Conservation (phyloP, 768 basidiomycete genomes). For the Phlebiopsis flavidoalba region DNA sequence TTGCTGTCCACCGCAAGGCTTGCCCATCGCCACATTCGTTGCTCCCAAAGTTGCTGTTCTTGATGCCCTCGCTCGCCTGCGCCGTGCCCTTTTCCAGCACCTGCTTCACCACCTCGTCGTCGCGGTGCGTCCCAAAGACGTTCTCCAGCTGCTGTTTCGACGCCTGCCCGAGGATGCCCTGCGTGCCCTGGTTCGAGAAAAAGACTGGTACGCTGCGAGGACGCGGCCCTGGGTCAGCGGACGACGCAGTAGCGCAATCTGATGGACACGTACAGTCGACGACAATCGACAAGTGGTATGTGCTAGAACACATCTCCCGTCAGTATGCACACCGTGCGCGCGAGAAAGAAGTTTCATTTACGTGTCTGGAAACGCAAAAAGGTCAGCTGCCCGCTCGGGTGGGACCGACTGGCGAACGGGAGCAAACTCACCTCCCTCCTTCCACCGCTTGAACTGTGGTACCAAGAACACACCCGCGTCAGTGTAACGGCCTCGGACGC, state of each 20-base stretch:
- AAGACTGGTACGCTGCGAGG: slow-evolving; percentile 64
- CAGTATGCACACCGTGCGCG: not conserved
- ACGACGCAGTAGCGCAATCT: not conserved
- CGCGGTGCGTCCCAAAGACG: slow-evolving; percentile 59
- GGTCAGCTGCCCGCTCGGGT: slow-evolving; percentile 8
- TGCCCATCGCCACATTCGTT: slow-evolving; percentile 29
- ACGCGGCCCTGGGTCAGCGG: not conserved
- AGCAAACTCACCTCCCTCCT: slow-evolving; percentile 58
- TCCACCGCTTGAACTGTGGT: slow-evolving; percentile 71
- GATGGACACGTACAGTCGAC: slow-evolving; percentile 63
- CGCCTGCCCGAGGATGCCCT: slow-evolving; percentile 68
- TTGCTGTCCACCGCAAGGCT: slow-evolving; percentile 33
- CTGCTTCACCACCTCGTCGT: slow-evolving; percentile 53
- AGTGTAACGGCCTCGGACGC: not conserved
- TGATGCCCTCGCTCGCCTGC: slow-evolving; percentile 46
- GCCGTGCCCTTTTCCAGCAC: slow-evolving; percentile 63
- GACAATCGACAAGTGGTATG: slow-evolving; percentile 70
- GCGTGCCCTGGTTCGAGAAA: slow-evolving; percentile 65
- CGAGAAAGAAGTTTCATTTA: slow-evolving; percentile 32
- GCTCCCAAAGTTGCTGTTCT: slow-evolving; percentile 15
- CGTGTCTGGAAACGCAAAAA: slow-evolving; percentile 47
- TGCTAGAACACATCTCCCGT: slow-evolving; percentile 31
- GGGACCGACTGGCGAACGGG: slow-evolving; percentile 8
- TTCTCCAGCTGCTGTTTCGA: slow-evolving; percentile 85
- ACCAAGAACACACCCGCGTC: not conserved